A percentile compares a stretch with the other conserved stretches of the same genome.
phyloP scores from a whole-genome alignment of 2,329 filamentous ascomycete species.

The Alternaria consortialis region DNA sequence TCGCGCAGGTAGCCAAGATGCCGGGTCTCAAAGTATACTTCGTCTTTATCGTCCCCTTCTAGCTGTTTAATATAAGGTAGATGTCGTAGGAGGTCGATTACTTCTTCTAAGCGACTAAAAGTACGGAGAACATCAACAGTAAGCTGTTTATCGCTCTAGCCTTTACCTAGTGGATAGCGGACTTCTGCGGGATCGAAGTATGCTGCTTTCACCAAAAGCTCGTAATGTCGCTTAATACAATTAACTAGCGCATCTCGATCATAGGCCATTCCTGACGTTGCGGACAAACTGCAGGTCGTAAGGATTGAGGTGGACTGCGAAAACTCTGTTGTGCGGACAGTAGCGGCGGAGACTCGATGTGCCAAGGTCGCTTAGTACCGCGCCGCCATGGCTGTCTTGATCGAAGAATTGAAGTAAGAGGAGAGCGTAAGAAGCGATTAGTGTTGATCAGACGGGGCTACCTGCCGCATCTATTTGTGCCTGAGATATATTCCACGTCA shows the following conservation, averaged over 20 bases:
- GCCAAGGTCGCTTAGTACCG: too few species aligned
- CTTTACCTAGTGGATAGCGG: constrained; percentile 8
- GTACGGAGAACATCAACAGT: constrained; percentile 12
- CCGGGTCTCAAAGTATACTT: constrained; percentile 11
- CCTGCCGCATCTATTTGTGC: too few species aligned
- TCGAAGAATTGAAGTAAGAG: too few species aligned
- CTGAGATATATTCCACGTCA: too few species aligned
- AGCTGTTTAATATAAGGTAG: constrained; percentile 13
- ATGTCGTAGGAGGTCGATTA: constrained; percentile 17
- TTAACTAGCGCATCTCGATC: constrained; percentile 10
- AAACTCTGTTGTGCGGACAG: constrained; percentile 2
- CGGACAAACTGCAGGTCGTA: not conserved
- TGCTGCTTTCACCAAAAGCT: constrained; percentile 10
- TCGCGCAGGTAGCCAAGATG: constrained; percentile 13
- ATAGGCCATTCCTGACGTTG: constrained; percentile 9
- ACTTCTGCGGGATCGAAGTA: constrained; percentile 14
- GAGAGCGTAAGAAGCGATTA: too few species aligned
- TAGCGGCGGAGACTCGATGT: not conserved
- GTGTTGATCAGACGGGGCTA: too few species aligned
- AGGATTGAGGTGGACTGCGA: not conserved
- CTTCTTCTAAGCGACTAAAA: constrained; percentile 14
- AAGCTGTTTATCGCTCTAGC: constrained; percentile 17
- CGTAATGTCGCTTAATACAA: constrained; percentile 14
- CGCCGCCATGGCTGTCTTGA: too few species aligned
- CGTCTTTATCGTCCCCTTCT: not conserved